Conservation (phyloP, 768 basidiomycete genomes). For the Auricularia auricula-judae region DNA sequence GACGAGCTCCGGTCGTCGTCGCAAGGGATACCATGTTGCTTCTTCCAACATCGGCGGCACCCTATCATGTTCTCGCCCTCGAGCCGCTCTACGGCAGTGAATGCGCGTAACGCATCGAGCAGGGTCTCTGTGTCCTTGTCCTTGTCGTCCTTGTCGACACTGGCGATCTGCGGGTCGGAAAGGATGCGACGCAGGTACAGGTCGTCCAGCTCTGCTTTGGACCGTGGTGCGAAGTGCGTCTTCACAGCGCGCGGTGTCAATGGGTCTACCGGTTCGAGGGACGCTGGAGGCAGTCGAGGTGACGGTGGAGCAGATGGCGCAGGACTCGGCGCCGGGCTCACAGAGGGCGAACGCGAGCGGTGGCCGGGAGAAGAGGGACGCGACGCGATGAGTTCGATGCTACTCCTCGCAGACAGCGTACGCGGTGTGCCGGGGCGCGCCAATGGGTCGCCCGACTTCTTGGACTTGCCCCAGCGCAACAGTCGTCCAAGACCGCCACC, state of each 20-base stretch:
- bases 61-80: constrained; percentile 94
- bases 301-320: neutral
- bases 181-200: constrained; percentile 61
- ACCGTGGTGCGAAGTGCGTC: neutral
- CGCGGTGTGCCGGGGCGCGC: neutral
- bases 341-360: neutral
- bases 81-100: constrained; percentile 87
- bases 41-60: constrained; percentile 90
- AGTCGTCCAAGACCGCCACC: neutral
- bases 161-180: constrained; percentile 41
- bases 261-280: neutral
- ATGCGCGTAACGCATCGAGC: constrained; percentile 67
- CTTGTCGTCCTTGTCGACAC: constrained; percentile 2
- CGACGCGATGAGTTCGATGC: neutral
- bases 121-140: constrained; percentile 43
- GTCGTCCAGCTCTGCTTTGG: constrained; percentile 32
- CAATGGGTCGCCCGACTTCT: neutral
- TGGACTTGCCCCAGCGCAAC: neutral
- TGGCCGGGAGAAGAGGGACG: neutral
- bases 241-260: neutral
- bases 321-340: neutral
- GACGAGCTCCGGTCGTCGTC: neutral
- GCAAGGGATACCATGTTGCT: neutral
- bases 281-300: neutral
- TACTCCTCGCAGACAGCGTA: neutral